Evolutionary conservation across 1,284 basidiomycete species (phyloP).

Genomic region (Marasmius sp.): DNA sequence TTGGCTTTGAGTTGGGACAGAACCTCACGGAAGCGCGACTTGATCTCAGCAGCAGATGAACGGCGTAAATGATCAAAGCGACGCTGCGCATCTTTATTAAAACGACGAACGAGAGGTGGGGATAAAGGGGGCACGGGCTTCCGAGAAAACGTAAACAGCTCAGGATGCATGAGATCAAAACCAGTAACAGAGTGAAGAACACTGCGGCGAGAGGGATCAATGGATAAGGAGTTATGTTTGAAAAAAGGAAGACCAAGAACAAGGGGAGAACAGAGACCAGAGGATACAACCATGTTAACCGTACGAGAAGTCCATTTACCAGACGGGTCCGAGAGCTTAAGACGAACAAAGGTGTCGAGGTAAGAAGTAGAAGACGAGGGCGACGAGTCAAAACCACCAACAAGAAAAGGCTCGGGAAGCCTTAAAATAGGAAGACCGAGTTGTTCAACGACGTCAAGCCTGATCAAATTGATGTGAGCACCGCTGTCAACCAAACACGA

Average conservation of each 20-base stretch:
- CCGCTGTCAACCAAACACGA: too few relatives aligned
- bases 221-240: slow-evolving; percentile 10
- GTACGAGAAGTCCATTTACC: slow-evolving; percentile 10
- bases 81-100: neutral
- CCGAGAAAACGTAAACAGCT: neutral
- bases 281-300: slow-evolving; percentile 11
- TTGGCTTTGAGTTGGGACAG: too few relatives aligned
- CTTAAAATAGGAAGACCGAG: too few relatives aligned
- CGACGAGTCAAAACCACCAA: too few relatives aligned
- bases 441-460: too few relatives aligned
- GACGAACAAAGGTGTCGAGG: too few relatives aligned
- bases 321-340: neutral
- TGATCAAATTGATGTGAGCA: too few relatives aligned
- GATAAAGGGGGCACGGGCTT: neutral
- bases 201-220: slow-evolving; percentile 7
- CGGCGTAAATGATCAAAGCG: neutral
- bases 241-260: slow-evolving; percentile 18
- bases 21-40: too few relatives aligned
- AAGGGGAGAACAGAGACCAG: slow-evolving; percentile 13
- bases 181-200: slow-evolving; percentile 10
- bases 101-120: neutral
- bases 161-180: slow-evolving; percentile 10
- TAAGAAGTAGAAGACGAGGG: too few relatives aligned
- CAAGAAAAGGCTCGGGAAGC: too few relatives aligned
- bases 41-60: too few relatives aligned